Percentiles rank a stretch among this genome's conserved stretches.
phyloP scores from a whole-genome alignment of 192 early-diverging fungal species.

The Coemansia sp. region DNA sequence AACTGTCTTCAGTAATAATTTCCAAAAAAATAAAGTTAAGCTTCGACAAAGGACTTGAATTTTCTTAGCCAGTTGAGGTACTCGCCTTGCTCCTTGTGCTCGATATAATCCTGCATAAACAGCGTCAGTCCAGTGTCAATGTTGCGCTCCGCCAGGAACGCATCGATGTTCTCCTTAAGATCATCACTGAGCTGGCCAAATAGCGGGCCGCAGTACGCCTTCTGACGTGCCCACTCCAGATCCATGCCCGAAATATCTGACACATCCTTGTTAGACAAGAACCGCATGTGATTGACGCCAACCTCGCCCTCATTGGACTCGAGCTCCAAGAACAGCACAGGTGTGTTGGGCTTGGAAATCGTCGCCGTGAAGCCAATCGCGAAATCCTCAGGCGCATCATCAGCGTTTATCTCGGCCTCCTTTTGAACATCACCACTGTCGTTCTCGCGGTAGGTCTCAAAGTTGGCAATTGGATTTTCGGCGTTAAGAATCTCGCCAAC shows the following conservation, averaged over 20 bases:
- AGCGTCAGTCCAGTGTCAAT: slow-evolving; percentile 78
- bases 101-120: slow-evolving; percentile 87
- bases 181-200: slow-evolving; percentile 88
- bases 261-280: slow-evolving; percentile 63
- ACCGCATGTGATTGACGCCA: slow-evolving; percentile 80
- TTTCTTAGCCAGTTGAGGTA: slow-evolving; percentile 84
- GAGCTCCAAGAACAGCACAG: slow-evolving; percentile 79
- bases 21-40: slow-evolving; percentile 16
- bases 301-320: slow-evolving; percentile 81
- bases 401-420: slow-evolving; percentile 62
- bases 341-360: slow-evolving; percentile 74
- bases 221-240: slow-evolving; percentile 85
- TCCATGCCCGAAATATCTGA: slow-evolving; percentile 68
- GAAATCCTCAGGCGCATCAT: slow-evolving; percentile 67
- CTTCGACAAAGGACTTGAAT: slow-evolving; percentile 74
- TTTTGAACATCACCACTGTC: slow-evolving; percentile 57
- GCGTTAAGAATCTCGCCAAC: slow-evolving; percentile 81
- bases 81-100: slow-evolving; percentile 95
- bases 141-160: slow-evolving; percentile 84
- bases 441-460: slow-evolving; percentile 55
- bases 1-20: neutral
- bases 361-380: slow-evolving; percentile 79
- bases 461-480: slow-evolving; percentile 66
- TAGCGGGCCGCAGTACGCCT: slow-evolving; percentile 86
- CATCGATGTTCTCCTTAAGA: slow-evolving; percentile 68